A percentile compares a stretch with the other conserved stretches of the same genome.
These are phyloP conservation scores for Trichaptum fuscoviolaceum DNA, from an alignment of 768 basidiomycete genomes.

Conservation along the genomic window DNA sequence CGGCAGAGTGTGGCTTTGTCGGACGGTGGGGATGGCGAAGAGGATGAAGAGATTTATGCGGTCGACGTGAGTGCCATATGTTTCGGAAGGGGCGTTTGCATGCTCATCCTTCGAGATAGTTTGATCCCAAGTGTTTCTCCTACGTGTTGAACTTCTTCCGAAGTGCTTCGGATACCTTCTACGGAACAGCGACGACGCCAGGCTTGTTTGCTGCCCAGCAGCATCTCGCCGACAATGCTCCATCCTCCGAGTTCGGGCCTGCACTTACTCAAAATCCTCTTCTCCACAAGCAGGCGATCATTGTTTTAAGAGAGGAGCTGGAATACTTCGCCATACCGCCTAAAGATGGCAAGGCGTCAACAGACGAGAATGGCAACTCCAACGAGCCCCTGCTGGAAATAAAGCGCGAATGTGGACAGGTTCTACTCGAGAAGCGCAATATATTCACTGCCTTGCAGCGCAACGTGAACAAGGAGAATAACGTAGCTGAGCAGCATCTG, in stretches of 20 bases:
- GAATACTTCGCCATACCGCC: constrained; percentile 98
- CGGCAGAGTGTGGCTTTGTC: constrained; percentile 74
- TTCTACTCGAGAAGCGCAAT: constrained; percentile 81
- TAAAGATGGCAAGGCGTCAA: constrained; percentile 50
- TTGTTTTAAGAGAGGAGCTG: constrained; percentile 94
- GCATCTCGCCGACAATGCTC: constrained; percentile 62
- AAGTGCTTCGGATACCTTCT: constrained; percentile 83
- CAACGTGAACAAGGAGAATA: constrained; percentile 99
- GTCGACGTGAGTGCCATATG: constrained; percentile 75
- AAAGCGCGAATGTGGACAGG: constrained; percentile 82
- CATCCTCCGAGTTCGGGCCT: constrained; percentile 55
- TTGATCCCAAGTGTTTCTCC: constrained; percentile 94
- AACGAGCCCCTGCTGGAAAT: constrained; percentile 73
- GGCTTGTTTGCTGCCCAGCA: constrained; percentile 79
- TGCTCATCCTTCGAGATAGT: constrained; percentile 42
- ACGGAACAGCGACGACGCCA: constrained; percentile 70
- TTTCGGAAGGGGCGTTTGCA: constrained; percentile 1
- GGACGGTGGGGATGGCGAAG: constrained; percentile 69
- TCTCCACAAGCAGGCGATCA: constrained; percentile 94
- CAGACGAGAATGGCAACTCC: constrained; percentile 76
- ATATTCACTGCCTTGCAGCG: constrained; percentile 98
- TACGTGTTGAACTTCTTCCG: constrained; percentile 93
- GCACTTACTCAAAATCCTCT: constrained; percentile 83
- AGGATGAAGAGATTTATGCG: constrained; percentile 88
- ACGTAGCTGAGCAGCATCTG: constrained; percentile 96